Conservation (phyloP, 768 basidiomycete species). For the Hygrophorus pudorinus region DNA sequence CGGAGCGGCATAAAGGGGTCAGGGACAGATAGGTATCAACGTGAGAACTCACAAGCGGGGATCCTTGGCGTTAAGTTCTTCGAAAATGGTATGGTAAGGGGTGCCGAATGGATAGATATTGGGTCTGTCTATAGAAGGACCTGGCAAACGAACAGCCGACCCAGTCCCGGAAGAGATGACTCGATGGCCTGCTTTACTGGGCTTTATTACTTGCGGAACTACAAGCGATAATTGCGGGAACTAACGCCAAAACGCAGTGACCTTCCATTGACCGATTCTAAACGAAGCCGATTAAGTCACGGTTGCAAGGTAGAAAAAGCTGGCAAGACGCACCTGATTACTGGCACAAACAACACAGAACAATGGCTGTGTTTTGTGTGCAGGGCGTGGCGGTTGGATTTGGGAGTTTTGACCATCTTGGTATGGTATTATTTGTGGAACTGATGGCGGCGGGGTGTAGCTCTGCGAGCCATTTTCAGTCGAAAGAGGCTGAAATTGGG, state of each 20-base stretch:
- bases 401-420: conserved; percentile 7
- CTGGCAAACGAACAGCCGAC: conserved; percentile 92
- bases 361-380: conserved; percentile 62
- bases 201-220: conserved; percentile 9
- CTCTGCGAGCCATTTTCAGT: conserved; percentile 17
- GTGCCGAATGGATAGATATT: conserved; percentile 97
- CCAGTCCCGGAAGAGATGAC: conserved; percentile 96
- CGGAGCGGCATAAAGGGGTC: conserved; percentile 5
- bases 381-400: conserved; percentile 8
- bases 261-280: conserved; percentile 99
- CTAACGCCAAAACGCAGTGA: conserved; percentile 82
- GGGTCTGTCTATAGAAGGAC: conserved; percentile 93
- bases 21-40: conserved; percentile 2
- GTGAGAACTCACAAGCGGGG: conserved; percentile 55
- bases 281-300: conserved; percentile 10
- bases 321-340: conserved; percentile 72
- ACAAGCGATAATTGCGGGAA: conserved; percentile 10
- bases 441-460: conserved; percentile 6
- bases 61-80: conserved; percentile 81
- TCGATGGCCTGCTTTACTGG: conserved; percentile 74
- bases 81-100: conserved; percentile 91
- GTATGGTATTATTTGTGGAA: neutral
- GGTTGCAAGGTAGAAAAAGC: neutral
- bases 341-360: conserved; percentile 99
- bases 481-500: conserved; percentile 13